A percentile compares a stretch with the other conserved stretches of the same genome.
phyloP scores from a whole-genome alignment of 2,329 filamentous ascomycete species.

The Paracoccidioides lutzii region DNA sequence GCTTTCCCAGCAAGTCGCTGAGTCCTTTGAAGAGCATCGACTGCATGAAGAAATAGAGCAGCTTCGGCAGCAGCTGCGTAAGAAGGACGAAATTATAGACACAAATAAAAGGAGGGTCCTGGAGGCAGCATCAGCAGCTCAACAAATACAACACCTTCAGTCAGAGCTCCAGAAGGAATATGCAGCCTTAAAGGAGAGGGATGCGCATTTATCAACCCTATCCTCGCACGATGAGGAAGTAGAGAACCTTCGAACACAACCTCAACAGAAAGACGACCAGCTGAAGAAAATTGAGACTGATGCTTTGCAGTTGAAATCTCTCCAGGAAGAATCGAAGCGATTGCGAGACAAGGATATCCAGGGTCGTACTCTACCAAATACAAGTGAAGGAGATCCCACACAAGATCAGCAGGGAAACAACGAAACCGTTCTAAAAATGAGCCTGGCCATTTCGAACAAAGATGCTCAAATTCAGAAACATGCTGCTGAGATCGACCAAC shows the following conservation, averaged over 20 bases:
- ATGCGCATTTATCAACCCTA: constrained; percentile 5
- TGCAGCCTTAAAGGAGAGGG: constrained; percentile 17
- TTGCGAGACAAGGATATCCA: constrained; percentile 1
- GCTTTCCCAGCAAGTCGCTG: constrained; percentile 13
- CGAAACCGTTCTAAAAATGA: neutral
- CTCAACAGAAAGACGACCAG: constrained; percentile 5
- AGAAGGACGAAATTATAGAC: constrained; percentile 25
- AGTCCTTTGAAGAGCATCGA: constrained; percentile 13
- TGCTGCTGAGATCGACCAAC: constrained; percentile 24
- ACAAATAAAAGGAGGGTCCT: constrained; percentile 20
- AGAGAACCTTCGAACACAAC: constrained; percentile 4
- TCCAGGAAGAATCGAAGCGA: constrained; percentile 10
- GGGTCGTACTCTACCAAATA: neutral
- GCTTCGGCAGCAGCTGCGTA: constrained; percentile 20
- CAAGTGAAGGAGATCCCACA: neutral
- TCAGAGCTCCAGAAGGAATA: constrained; percentile 24
- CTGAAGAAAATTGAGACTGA: constrained; percentile 8
- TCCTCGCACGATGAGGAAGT: constrained; percentile 5
- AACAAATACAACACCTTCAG: constrained; percentile 29
- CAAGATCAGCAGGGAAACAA: neutral
- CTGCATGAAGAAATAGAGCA: constrained; percentile 22
- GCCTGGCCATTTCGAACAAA: constrained; percentile 20
- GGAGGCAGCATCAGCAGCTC: constrained; percentile 25
- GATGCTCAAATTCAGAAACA: constrained; percentile 25
- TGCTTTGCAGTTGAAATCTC: constrained; percentile 13